A percentile compares a stretch with the other conserved stretches of the same genome.
Conservation (phyloP, 805 yeast genomes). For the Saccharomycopsis capsularis region DNA sequence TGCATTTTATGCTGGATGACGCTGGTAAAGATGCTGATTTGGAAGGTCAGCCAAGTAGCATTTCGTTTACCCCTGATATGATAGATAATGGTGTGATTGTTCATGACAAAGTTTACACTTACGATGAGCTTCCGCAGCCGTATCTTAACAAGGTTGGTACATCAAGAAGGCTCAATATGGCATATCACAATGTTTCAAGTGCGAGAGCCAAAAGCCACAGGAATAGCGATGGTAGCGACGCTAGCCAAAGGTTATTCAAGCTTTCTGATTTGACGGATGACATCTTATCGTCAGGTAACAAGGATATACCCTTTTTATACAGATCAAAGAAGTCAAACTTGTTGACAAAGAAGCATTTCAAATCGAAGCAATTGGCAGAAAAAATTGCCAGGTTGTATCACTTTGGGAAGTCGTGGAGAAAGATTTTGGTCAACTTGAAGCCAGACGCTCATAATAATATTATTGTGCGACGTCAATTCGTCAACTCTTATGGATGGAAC, state of each 20-base stretch:
- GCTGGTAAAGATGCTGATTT: conserved; percentile 8
- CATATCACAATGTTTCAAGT: neutral
- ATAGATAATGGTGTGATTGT: conserved; percentile 60
- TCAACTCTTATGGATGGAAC: conserved; percentile 83
- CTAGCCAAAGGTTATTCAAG: neutral
- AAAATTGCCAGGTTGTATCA: conserved; percentile 87
- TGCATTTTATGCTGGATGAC: conserved; percentile 10
- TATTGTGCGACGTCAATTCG: conserved; percentile 60
- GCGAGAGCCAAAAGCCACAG: no score
- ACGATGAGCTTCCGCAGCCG: conserved; percentile 56
- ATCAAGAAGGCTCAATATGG: neutral
- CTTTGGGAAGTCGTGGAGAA: conserved; percentile 55
- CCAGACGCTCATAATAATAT: conserved; percentile 79
- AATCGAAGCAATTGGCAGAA: conserved; percentile 50
- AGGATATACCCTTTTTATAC: conserved; percentile 21
- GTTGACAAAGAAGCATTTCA: conserved; percentile 22
- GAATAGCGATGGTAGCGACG: neutral
- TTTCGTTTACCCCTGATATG: conserved; percentile 17
- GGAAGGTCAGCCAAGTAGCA: conserved; percentile 11
- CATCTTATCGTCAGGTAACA: neutral
- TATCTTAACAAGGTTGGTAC: conserved; percentile 28
- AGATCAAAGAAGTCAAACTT: conserved; percentile 12
- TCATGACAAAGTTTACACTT: conserved; percentile 74
- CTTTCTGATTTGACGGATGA: neutral
- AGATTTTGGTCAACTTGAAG: conserved; percentile 55